Evolutionary conservation across 2,329 filamentous ascomycete species (phyloP).

Genomic region (Alternaria brassicae): DNA sequence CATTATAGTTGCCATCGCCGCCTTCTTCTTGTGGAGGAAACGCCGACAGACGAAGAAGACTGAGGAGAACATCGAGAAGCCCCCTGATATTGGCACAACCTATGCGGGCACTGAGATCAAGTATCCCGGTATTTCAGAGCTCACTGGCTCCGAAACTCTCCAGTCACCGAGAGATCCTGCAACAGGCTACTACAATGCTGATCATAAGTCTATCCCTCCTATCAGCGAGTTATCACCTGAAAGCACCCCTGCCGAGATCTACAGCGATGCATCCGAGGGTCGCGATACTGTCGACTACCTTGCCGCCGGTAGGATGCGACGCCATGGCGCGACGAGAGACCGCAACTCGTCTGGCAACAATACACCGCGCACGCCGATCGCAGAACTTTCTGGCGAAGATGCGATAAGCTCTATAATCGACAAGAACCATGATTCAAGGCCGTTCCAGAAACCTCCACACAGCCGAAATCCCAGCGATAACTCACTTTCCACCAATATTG

Average conservation of each 20-base stretch:
- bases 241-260: constrained; percentile 44
- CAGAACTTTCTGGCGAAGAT: constrained; percentile 45
- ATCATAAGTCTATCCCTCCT: constrained; percentile 38
- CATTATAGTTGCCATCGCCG: constrained; percentile 28
- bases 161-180: constrained; percentile 35
- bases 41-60: constrained; percentile 21
- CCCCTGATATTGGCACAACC: constrained; percentile 39
- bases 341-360: constrained; percentile 38
- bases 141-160: constrained; percentile 41
- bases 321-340: constrained; percentile 32
- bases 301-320: constrained; percentile 23
- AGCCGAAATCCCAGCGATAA: constrained; percentile 38
- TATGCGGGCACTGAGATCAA: constrained; percentile 40
- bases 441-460: constrained; percentile 24
- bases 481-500: constrained; percentile 38
- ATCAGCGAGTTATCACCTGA: constrained; percentile 46
- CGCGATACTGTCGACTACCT: constrained; percentile 37
- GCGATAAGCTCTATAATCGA: constrained; percentile 24
- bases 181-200: constrained; percentile 34
- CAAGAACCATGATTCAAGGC: constrained; percentile 25
- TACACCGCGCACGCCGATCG: constrained; percentile 34
- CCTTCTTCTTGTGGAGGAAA: constrained; percentile 40
- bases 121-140: constrained; percentile 42
- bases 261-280: constrained; percentile 37
- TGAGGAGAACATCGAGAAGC: constrained; percentile 17